Base-by-base conservation (phyloP, 495 filamentous ascomycete genomes). In the Extremus antarcticus region DNA sequence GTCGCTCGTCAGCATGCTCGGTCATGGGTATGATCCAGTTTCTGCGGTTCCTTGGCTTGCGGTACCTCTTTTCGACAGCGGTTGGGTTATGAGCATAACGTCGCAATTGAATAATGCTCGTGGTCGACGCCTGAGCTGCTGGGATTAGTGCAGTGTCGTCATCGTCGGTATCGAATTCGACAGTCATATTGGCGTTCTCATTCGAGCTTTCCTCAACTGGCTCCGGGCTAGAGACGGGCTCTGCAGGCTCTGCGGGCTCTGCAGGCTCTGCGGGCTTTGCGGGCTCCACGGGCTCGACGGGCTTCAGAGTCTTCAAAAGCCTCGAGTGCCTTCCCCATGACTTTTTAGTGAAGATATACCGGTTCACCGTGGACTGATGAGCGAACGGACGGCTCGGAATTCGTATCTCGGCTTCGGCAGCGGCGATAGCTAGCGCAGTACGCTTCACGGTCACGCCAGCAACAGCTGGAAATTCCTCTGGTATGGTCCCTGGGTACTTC, bases 381-480 rank as follows among this genome's bases (percentile, higher is more conserved):
- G n/a, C n/a, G n/a, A n/a, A n/a, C n/a, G n/a, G n/a, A n/a, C n/a
- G n/a, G n/a, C n/a, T n/a, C n/a, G n/a, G n/a, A n/a, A n/a, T n/a
- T n/a, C n/a, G n/a, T n/a, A 3, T n/a, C n/a, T 45, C 41, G 4
- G 41, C 15, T 7, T 45, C 7, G 7, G 41, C 25, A 10, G 25
- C 16, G 2, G 3, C 23, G 23, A 38, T 35, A 20, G 7, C 49
- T 16, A 38, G 3, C 8, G 25, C 25, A 3, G 49, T 51, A 9
- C 49, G 25, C 49, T 51, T 22, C 3, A 51, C 49, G 25, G 49
- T 38, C 15, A 51, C n/a, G 21, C 25, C 49, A 4, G 4, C 23
- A 17, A 39, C 49, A 10, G 35, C 21, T n/a, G 49, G 49, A 38
- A 38, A 51, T 19, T 51, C 49, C n/a, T n/a, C n/a, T n/a, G n/a